phyloP scores from a whole-genome alignment of 2,329 filamentous ascomycete genomes.

The Phaeosphaeria sp. region DNA sequence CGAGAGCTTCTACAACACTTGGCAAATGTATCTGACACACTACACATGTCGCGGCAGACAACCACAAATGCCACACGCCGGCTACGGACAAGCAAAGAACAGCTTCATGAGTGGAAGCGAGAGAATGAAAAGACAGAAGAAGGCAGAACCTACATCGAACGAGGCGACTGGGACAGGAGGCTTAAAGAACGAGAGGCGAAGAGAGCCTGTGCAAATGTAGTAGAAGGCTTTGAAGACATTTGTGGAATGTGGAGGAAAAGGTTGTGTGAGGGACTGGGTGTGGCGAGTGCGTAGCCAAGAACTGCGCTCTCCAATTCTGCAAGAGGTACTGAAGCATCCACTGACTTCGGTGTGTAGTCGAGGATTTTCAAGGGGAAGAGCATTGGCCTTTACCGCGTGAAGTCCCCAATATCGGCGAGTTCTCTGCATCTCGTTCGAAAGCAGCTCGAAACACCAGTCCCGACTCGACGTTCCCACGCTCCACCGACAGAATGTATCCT shows the following conservation, averaged over 20 bases:
- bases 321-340: not conserved
- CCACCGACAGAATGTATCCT: conserved; percentile 4
- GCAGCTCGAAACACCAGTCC: conserved; percentile 2
- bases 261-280: conserved; percentile 60
- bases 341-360: not conserved
- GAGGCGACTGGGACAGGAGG: conserved; percentile 82
- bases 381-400: conserved; percentile 3
- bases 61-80: conserved; percentile 81
- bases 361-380: not conserved
- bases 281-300: conserved; percentile 42
- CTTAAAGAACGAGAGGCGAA: conserved; percentile 81
- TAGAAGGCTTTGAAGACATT: conserved; percentile 89
- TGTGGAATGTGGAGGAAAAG: conserved; percentile 84
- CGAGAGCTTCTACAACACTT: conserved; percentile 78
- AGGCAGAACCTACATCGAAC: conserved; percentile 80
- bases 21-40: conserved; percentile 84
- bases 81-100: conserved; percentile 80
- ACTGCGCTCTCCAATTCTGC: not conserved
- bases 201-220: conserved; percentile 82
- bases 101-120: conserved; percentile 81
- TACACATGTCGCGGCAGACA: conserved; percentile 93
- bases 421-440: not conserved
- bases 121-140: conserved; percentile 85
- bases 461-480: conserved; percentile 14
- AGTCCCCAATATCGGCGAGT: not conserved